Evolutionary conservation across 1,284 basidiomycete genomes (phyloP), one percentile per base, ranked within the genome.

Genomic region (Sporisorium iseilematis-ciliati): DNA sequence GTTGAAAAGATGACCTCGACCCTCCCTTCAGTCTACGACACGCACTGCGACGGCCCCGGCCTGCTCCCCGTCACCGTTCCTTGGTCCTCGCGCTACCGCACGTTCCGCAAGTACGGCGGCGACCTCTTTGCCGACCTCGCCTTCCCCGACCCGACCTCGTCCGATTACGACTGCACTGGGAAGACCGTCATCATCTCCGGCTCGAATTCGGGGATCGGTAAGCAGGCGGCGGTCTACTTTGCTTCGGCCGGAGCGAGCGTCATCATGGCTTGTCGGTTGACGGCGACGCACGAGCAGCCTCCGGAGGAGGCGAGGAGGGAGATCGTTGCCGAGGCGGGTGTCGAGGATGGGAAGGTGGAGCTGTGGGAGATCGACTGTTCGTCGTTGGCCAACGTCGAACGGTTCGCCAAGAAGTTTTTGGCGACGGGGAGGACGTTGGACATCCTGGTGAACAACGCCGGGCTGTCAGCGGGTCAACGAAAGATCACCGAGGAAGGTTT

Each of bases 311-410:
- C 73, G 1, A 64, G 75, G 7, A 51, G 60, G 35, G 74, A 79
- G 1, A 56, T 80, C 5, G 45, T 78, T n/a, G 21, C 42, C 0
- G 6, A 14, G 1, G 55, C 64, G 12, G 58, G 61, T 1, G 61
- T 65, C 6, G 21, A 58, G 7, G 65, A 58, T 41, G 41, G 40
- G 2, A 63, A 69, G 41, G 70, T 81, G 8, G 79, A 80, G 57
- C 42, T 73, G 60, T 82, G 79, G 79, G 72, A 81, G 57, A 68
- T 82, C 35, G 80, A 82, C 53, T 79, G 65, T 50, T 61, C 75
- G 11, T 73, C 61, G 16, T 42, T 81, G 10, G 68, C 74, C 21
- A 72, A 63, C 12, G 53, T 80, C 16, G 50, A 66, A n/a, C 33
- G 49, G 0, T 77, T 82, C 31, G 79, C 72, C 0, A 33, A 71